Evolutionary conservation across 2,329 filamentous ascomycete genomes (phyloP).

Genomic region (Rutstroemia sp.): DNA sequence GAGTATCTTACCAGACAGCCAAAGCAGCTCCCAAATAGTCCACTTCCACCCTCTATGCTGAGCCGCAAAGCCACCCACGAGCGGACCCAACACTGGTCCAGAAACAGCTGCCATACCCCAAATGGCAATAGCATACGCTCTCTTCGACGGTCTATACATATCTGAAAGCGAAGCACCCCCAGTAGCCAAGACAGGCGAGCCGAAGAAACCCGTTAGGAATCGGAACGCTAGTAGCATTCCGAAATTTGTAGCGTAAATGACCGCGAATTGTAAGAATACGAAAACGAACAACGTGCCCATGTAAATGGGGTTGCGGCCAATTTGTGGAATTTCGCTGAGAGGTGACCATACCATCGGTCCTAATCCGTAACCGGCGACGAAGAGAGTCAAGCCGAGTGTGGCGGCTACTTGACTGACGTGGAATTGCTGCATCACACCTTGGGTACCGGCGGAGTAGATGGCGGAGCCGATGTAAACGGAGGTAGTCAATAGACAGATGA

Average conservation of each 20-base stretch:
- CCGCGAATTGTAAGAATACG: conserved; percentile 44
- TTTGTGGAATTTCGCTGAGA: conserved; percentile 55
- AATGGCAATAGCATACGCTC: conserved; percentile 50
- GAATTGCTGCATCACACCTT: conserved; percentile 45
- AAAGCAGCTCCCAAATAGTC: conserved; percentile 50
- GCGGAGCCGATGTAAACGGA: conserved; percentile 45
- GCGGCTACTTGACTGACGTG: conserved; percentile 44
- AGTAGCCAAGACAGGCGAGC: conserved; percentile 53
- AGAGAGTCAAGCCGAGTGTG: conserved; percentile 51
- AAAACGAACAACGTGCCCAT: conserved; percentile 61
- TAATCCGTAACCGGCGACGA: conserved; percentile 54
- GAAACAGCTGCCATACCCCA: conserved; percentile 44
- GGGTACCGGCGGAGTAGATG: conserved; percentile 40
- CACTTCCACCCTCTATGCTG: conserved; percentile 52
- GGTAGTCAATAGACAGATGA: conserved; percentile 49
- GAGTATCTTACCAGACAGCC: conserved; percentile 39
- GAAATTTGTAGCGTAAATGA: conserved; percentile 41
- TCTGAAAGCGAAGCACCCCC: conserved; percentile 43
- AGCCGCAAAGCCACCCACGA: conserved; percentile 53
- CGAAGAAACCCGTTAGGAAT: conserved; percentile 59
- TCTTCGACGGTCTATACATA: conserved; percentile 41
- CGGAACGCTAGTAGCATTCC: conserved; percentile 48
- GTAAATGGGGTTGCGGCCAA: conserved; percentile 62
- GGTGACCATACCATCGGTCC: conserved; percentile 60
- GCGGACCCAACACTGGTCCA: conserved; percentile 50